Base-by-base conservation (phyloP, 2,329 filamentous ascomycete genomes). In the Paracamarosporium sp. region DNA sequence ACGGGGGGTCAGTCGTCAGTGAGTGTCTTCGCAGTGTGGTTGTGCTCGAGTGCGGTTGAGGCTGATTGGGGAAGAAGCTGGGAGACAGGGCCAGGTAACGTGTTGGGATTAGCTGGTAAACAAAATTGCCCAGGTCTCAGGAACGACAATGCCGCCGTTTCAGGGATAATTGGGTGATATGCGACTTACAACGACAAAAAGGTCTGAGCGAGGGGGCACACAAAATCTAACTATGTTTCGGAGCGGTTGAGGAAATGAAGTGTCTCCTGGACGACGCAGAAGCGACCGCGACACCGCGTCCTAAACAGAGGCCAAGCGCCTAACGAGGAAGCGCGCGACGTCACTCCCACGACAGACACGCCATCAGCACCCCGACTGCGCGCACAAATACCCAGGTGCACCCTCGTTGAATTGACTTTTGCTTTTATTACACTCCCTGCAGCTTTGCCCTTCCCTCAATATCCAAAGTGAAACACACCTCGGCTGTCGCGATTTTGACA, bases 1-100 rank as follows among this genome's bases (percentile, higher is more conserved):
- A 52, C 47, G 43, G 43, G 56, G 61, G 56, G 55, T 56, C 58
- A 54, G 44, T 60, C 57, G 70, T 74, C 69, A 72, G 70, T 65
- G 58, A 64, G 55, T 61, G 62, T 52, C 40, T 57, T 54, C 58
- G 60, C 56, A 46, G 64, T 56, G 58, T 62, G 59, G 61, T 40
- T 28, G 53, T 36, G 35, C 15, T 40, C n/a, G 33, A 35, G 27
- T 50, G 57, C 40, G 48, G 54, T 56, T 40, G 41, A 30, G 54
- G 30, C 48, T 56, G 54, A 48, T 44, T 41, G 54, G 44, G 28
- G 50, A 24, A 41, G 53, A 41, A 25, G 38, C 40, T 43, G 43
- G 17, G 30, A 51, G 41, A 53, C 35, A 57, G 17, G 11, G 9
- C 7, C 9, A 27, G 59, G 55, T 45, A 44, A 56, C 59, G 30